A percentile compares a stretch with the other conserved stretches of the same genome.
phyloP scores from a whole-genome alignment of 1,139 yeast species.

The Debaryomycetaceae sp. region DNA sequence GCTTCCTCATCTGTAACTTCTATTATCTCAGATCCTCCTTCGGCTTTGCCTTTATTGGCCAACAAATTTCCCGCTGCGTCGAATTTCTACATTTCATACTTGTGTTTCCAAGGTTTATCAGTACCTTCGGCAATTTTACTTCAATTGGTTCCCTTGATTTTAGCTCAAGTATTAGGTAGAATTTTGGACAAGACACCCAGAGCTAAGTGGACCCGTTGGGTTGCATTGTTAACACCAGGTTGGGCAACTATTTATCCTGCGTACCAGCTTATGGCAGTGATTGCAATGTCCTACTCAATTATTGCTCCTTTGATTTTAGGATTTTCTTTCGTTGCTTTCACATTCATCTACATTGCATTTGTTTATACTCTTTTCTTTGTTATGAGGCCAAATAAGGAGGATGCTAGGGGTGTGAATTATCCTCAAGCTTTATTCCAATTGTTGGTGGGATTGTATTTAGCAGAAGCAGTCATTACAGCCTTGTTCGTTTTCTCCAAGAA shows the following conservation, averaged over 20 bases:
- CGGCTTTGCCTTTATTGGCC: constrained; percentile 57
- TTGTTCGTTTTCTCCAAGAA: constrained; percentile 66
- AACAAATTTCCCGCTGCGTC: constrained; percentile 65
- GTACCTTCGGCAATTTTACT: constrained; percentile 36
- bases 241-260: constrained; percentile 41
- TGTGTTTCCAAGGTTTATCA: constrained; percentile 43
- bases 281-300: constrained; percentile 39
- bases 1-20: constrained; percentile 66
- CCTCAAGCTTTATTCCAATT: constrained; percentile 65
- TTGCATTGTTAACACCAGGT: constrained; percentile 40
- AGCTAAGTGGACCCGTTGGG: constrained; percentile 46
- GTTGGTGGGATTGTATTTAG: constrained; percentile 62
- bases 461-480: constrained; percentile 64
- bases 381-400: constrained; percentile 48
- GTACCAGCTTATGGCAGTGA: constrained; percentile 36
- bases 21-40: constrained; percentile 52
- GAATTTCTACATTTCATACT: constrained; percentile 62
- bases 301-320: constrained; percentile 48
- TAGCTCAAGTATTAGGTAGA: constrained; percentile 45
- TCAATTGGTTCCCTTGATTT: constrained; percentile 43
- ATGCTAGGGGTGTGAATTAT: constrained; percentile 64
- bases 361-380: constrained; percentile 57
- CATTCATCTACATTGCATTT: constrained; percentile 56
- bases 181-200: constrained; percentile 46
- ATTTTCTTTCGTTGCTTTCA: constrained; percentile 43